Evolutionary conservation across 75 land plant species (phyloP), one percentile per base, ranked within the genome.

Genomic region (Picea sitchensis): DNA sequence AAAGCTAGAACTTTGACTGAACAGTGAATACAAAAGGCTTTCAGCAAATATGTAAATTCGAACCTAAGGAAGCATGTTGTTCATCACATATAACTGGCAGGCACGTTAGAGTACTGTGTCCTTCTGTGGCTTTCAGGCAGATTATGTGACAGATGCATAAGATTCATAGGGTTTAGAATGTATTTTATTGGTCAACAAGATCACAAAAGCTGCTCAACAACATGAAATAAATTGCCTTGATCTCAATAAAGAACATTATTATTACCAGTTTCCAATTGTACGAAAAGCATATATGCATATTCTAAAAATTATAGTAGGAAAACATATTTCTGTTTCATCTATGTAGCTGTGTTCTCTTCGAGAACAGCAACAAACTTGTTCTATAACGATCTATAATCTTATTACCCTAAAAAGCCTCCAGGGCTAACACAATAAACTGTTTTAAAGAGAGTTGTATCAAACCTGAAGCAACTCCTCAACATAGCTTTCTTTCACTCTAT

Each of bases 401-500:
- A 20, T 21, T 63, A 76, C 9, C 77, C 77, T 31, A 76, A 56
- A 64, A n/a, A 31, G 23, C 54, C 73, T 76, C 20, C 9, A 41
- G 20, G 41, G 44, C 54, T 34, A 65, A 59, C 64, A 26, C 7
- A 58, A 17, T 67, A 7, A 73, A 41, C 14, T 57, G 20, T 59
- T 30, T 21, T 5, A 26, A 32, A 12, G 32, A 74, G 5, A 75
- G 21, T 14, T 58, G 36, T 60, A 41, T 54, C 77, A 44, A 71
- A 95, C 99, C 99, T 91, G 98, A 78, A 97, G 88, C 61, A 89
- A 88, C 41, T 97, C 99, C 76, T 97, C 98, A 26, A 87, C 90
- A 71, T 97, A 97, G 86, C 95, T 83, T 80, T 97, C 99, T 79
- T 97, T 97, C 67, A 94, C 99, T 67, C 92, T 92, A 84, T 95